Base-by-base conservation (phyloP, 106 monocot genomes). In the Allium fistulosum region DNA sequence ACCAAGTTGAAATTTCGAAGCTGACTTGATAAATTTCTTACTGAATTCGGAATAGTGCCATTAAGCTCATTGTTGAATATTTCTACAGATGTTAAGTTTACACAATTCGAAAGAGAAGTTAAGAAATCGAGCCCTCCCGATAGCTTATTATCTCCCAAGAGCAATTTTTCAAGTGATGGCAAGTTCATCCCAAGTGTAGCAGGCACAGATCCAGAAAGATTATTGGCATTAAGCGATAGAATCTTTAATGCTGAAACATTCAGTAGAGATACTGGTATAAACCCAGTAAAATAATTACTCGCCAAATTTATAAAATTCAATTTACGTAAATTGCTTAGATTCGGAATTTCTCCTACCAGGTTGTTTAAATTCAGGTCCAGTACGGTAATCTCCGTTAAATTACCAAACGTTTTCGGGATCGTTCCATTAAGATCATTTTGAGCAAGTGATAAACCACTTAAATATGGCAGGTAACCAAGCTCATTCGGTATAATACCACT, bases 201-300 rank as follows among this genome's bases (percentile, higher is more conserved):
- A 53, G 46, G 69, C 53, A 69, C 69, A 14, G 57, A 17, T 58
- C 69, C 69, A 6, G 57, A 57, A 16, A 69, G 56, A 8, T 69
- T 58, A 58, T 55, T 47, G 9, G 7, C 8, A 7, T 15, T 11
- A 7, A 69, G 53, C 26, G 56, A 14, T 17, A 69, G 12, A 47
- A n/a, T 2, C 5, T 9, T 16, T 9, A 69, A 11, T 58, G 6
- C 0, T 10, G 69, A 69, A 56, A 17, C 22, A 28, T 69, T 69
- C 9, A 18, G 58, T 46, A 69, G 16, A 46, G 69, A 12, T 3
- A 58, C 0, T 9, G 69, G 69, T 58, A 69, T 47, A 6, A 27
- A 18, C 46, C 69, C 69, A 14, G 57, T 69, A 2, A 69, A 18
- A 10, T n/a, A 2, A 61, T 61, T 69, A 5, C 9, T 7, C 4